These are phyloP conservation scores for Helichrysum umbraculigerum DNA, from an alignment of 129 eudicot genomes.

Conservation along the genomic window DNA sequence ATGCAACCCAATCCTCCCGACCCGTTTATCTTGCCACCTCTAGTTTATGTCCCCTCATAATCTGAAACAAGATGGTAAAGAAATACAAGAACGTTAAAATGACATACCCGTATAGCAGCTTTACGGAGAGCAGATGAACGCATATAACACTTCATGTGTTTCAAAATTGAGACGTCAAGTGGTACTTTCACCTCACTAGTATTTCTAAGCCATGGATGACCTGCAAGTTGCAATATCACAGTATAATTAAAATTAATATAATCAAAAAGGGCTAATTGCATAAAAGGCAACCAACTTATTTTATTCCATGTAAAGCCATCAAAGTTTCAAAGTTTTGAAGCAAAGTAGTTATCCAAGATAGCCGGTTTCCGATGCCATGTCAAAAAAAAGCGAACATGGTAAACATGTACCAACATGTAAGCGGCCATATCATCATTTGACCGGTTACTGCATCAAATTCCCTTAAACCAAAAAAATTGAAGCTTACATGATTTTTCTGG, in stretches of 20 bases:
- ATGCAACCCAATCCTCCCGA: neutral
- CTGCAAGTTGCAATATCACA: conserved; percentile 37
- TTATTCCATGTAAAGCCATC: neutral
- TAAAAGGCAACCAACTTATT: neutral
- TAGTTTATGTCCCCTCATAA: conserved; percentile 6
- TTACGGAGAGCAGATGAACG: conserved; percentile 85
- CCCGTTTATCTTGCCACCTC: neutral
- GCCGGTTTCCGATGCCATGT: neutral
- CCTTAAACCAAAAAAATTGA: neutral
- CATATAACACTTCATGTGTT: conserved; percentile 82
- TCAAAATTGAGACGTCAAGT: conserved; percentile 62
- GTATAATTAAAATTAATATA: neutral
- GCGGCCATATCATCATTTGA: neutral
- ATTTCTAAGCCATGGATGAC: conserved; percentile 86
- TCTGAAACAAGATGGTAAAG: neutral
- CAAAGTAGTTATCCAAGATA: neutral
- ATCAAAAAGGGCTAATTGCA: neutral
- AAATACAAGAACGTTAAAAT: neutral
- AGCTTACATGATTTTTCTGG: neutral
- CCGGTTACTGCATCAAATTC: neutral
- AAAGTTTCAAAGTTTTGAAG: neutral
- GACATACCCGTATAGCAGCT: conserved; percentile 79
- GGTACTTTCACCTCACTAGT: conserved; percentile 59
- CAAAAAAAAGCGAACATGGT: neutral
- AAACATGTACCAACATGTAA: neutral